Conservation (phyloP, 805 yeast genomes). For the Grigorovia jiainica region DNA sequence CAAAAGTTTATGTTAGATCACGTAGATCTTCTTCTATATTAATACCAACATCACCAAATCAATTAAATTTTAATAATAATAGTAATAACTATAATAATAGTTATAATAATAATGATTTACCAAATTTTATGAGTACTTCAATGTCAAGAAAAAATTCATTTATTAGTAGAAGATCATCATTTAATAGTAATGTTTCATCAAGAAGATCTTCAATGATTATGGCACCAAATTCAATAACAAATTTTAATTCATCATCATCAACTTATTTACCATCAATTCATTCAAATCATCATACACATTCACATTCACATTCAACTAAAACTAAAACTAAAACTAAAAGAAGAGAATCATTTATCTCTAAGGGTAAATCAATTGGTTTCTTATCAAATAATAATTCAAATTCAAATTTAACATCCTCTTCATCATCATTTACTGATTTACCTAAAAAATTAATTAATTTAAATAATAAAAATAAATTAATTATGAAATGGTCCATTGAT, state of each 20-base stretch:
- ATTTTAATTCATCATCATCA: background rate
- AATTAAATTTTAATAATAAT: slow-evolving; percentile 11
- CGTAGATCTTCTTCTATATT: slow-evolving; percentile 24
- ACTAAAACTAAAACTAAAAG: slow-evolving; percentile 9
- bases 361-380: background rate
- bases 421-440: slow-evolving; percentile 16
- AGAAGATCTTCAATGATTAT: slow-evolving; percentile 22
- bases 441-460: slow-evolving; percentile 5
- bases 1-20: slow-evolving; percentile 28
- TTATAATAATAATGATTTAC: background rate
- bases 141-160: slow-evolving; percentile 28
- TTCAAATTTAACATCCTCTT: no score
- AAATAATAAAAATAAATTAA: background rate
- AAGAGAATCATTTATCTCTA: slow-evolving; percentile 19
- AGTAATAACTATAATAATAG: slow-evolving; percentile 2
- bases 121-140: slow-evolving; percentile 4
- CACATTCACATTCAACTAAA: no score
- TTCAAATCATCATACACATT: no score
- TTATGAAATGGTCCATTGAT: slow-evolving; percentile 39
- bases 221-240: slow-evolving; percentile 19
- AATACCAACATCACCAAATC: slow-evolving; percentile 6
- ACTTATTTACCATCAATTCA: background rate
- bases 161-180: slow-evolving; percentile 25
- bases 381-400: background rate
- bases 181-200: slow-evolving; percentile 18